Evolutionary conservation across 352 stramenopile genomes (phyloP).

Genomic region (Phytophthora podocarpi): DNA sequence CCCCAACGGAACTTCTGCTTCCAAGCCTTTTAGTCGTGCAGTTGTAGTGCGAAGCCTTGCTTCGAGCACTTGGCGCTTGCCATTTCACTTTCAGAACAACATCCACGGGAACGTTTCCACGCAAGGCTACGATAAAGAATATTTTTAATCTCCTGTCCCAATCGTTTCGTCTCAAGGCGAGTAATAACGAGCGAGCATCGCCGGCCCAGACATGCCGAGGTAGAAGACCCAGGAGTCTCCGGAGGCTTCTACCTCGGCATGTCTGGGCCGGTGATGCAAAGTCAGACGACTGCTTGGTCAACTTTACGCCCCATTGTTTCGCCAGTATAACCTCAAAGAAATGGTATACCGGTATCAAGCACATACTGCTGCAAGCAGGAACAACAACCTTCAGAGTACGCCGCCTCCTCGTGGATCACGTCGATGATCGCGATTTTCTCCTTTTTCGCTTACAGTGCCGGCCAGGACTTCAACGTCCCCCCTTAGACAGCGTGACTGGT

Average conservation of each 20-base stretch:
- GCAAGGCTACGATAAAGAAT: conserved; percentile 70
- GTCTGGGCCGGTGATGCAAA: no score
- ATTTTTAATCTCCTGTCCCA: conserved; percentile 65
- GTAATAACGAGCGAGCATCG: conserved; percentile 33
- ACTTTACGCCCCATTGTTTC: conserved; percentile 13
- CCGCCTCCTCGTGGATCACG: conserved; percentile 64
- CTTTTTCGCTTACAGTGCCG: neutral
- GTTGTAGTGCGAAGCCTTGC: conserved; percentile 45
- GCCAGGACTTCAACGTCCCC: conserved; percentile 28
- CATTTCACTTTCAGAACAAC: conserved; percentile 40
- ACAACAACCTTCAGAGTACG: conserved; percentile 54
- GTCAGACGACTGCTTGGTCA: conserved; percentile 6
- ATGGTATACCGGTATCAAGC: neutral
- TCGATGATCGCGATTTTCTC: conserved; percentile 60
- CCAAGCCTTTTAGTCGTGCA: conserved; percentile 1
- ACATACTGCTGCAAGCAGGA: neutral
- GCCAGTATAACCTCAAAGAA: conserved; percentile 43
- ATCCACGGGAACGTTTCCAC: conserved; percentile 21
- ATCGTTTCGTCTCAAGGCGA: conserved; percentile 51
- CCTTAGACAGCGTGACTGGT: conserved; percentile 23
- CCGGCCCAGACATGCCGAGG: conserved; percentile 21
- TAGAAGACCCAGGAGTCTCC: conserved; percentile 73
- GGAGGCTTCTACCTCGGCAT: no score
- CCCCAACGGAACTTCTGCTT: neutral
- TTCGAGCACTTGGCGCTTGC: conserved; percentile 59